Percentiles rank a stretch among this genome's conserved stretches.
Conservation (phyloP, 768 basidiomycete species). For the Strobilomyces confusus region DNA sequence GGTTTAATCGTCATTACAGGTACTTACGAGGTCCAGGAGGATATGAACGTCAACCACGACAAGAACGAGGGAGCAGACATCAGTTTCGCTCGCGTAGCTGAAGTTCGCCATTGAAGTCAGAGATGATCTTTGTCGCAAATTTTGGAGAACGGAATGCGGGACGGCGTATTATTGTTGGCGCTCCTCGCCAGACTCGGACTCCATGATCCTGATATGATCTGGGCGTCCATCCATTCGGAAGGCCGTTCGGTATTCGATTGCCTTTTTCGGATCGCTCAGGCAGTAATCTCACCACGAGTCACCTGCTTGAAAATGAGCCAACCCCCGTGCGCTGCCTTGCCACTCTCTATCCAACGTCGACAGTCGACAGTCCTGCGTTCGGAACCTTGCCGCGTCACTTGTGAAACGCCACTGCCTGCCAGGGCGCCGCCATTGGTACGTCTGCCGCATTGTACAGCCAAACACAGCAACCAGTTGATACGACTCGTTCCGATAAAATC, state of each 20-base stretch:
- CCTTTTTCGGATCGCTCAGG: constrained; percentile 11
- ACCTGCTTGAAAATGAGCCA: not conserved
- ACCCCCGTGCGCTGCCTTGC: not conserved
- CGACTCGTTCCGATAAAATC: constrained; percentile 17
- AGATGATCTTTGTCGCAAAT: too few species aligned
- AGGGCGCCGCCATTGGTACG: not conserved
- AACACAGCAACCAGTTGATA: constrained; percentile 19
- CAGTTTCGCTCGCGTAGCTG: too few species aligned
- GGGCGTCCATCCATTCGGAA: not conserved
- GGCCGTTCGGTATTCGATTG: not conserved
- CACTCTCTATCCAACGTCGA: not conserved
- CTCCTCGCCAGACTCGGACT: too few species aligned
- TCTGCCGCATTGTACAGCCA: constrained; percentile 7
- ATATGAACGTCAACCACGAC: too few species aligned
- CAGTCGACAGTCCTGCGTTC: not conserved
- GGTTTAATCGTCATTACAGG: too few species aligned
- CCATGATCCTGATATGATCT: too few species aligned
- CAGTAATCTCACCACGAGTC: not conserved
- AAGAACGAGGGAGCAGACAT: too few species aligned
- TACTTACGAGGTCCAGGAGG: too few species aligned
- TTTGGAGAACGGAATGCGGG: too few species aligned
- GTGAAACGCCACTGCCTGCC: not conserved
- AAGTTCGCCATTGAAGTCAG: too few species aligned
- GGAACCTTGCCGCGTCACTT: not conserved
- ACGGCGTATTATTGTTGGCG: too few species aligned